These are phyloP conservation scores for Colletotrichum viniferum DNA, from an alignment of 2,329 filamentous ascomycete species.

Conservation along the genomic window DNA sequence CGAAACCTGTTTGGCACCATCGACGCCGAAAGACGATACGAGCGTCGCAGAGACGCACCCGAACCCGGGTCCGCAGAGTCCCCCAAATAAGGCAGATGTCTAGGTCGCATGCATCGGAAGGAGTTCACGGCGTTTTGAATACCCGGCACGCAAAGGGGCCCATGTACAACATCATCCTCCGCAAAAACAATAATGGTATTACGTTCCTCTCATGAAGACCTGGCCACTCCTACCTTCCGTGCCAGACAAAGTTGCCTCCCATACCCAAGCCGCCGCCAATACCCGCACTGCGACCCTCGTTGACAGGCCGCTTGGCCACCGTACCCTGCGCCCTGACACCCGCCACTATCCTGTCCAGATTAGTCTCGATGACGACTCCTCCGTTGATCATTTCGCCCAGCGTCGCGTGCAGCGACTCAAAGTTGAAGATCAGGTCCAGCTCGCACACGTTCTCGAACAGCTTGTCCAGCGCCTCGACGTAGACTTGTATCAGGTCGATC, in stretches of 20 bases:
- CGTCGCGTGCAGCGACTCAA: slow-evolving; percentile 92
- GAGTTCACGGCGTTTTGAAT: slow-evolving; percentile 22
- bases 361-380: slow-evolving; percentile 92
- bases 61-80: slow-evolving; percentile 28
- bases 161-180: slow-evolving; percentile 31
- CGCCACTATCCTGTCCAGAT: slow-evolving; percentile 83
- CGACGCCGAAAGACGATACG: slow-evolving; percentile 46
- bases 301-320: slow-evolving; percentile 79
- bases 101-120: slow-evolving; percentile 4
- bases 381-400: slow-evolving; percentile 95
- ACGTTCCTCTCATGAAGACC: background rate
- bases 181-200: slow-evolving; percentile 18
- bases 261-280: slow-evolving; percentile 58
- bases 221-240: slow-evolving; percentile 34
- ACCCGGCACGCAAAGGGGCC: slow-evolving; percentile 7
- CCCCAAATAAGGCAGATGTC: slow-evolving; percentile 4
- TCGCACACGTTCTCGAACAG: slow-evolving; percentile 99
- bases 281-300: slow-evolving; percentile 61
- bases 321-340: slow-evolving; percentile 80
- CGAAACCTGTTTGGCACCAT: slow-evolving; percentile 43
- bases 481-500: slow-evolving; percentile 97
- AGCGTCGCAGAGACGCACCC: slow-evolving; percentile 43
- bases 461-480: slow-evolving; percentile 92
- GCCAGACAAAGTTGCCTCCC: slow-evolving; percentile 64
- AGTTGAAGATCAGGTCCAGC: slow-evolving; percentile 98